A percentile compares a stretch with the other conserved stretches of the same genome.
phyloP scores from a whole-genome alignment of 164 flowering plant genomes.

The Magnolia sinica region DNA sequence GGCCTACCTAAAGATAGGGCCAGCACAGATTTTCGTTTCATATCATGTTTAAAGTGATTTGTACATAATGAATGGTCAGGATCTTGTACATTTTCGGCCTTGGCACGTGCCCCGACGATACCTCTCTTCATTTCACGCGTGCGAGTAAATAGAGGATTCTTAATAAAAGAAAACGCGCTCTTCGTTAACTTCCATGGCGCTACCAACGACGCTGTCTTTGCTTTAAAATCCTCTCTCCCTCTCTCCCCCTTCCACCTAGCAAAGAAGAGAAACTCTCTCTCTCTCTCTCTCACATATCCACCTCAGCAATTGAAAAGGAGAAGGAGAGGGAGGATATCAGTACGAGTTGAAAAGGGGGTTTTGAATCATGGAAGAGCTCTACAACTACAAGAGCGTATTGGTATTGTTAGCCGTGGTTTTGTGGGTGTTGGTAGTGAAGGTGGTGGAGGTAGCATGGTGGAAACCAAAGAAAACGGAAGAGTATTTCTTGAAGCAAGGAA shows the following conservation, averaged over 20 bases:
- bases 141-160: not conserved
- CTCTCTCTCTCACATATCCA: conserved; percentile 11
- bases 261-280: conserved; percentile 9
- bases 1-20: no score
- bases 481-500: conserved; percentile 89
- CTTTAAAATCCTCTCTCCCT: conserved; percentile 6
- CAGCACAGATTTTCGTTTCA: no score
- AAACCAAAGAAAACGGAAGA: conserved; percentile 68
- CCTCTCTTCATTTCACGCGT: not conserved
- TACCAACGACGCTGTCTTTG: conserved; percentile 81
- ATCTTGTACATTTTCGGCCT: not conserved
- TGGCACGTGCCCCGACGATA: not conserved
- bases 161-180: no score
- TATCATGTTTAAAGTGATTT: no score
- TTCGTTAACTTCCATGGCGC: conserved; percentile 45
- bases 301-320: conserved; percentile 6
- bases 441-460: conserved; percentile 67
- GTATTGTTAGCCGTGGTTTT: conserved; percentile 18
- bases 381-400: conserved; percentile 3
- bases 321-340: not conserved
- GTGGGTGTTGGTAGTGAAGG: conserved; percentile 37
- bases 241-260: conserved; percentile 1
- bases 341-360: conserved; percentile 4
- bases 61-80: not conserved
- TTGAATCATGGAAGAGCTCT: conserved; percentile 6